Base-by-base conservation (phyloP, 768 basidiomycete genomes). In the Pleurotus eryngii region DNA sequence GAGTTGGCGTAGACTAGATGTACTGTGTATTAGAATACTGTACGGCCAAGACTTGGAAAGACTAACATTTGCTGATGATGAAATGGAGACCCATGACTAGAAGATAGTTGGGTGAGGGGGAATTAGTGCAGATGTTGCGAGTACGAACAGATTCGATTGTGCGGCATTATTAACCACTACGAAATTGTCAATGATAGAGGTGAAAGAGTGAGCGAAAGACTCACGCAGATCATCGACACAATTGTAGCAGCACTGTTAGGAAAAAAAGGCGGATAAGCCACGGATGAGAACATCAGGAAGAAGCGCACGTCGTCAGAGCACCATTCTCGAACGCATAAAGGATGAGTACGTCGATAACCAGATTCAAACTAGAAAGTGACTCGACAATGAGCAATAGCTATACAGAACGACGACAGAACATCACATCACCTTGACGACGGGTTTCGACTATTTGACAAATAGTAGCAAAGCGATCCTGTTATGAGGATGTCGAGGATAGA, bases 241-340 rank as follows among this genome's bases (percentile, higher is more conserved):
- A 80, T 67, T 2, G 81, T 78, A 0, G 74, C 77, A 5, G 74
- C 68, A 56, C 76, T 77, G 46, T 24, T 3, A 20, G 20, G 20
- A 20, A 26, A 22, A 11, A 30, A 26, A 5, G 55, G 57, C 15
- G 20, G 43, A 38, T 20, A 8, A 5, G 43, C 18, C n/a, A 24
- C 9, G 3, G 22, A 14, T 1, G 8, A 12, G 18, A 46, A 46
- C 2, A 46, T 12, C 1, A 50, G 26, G 14, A 14, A 55, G 38
- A 14, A 24, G 62, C 67, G n/a, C 59, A 76, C 76, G 76, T 76
- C 26, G 82, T 83, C 27, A 83, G 58, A 6, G 76, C 65, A 56
- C 81, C 82, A 37, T 75, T 81, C 62, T 84, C 82, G 45, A 83
- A 76, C 0, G 81, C 76, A 59, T 83, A 83, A 1, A 80, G 60